Evolutionary conservation across 2,329 filamentous ascomycete species (phyloP), one percentile per base, ranked within the genome.

Genomic region (Aspergillus spinulosporus): DNA sequence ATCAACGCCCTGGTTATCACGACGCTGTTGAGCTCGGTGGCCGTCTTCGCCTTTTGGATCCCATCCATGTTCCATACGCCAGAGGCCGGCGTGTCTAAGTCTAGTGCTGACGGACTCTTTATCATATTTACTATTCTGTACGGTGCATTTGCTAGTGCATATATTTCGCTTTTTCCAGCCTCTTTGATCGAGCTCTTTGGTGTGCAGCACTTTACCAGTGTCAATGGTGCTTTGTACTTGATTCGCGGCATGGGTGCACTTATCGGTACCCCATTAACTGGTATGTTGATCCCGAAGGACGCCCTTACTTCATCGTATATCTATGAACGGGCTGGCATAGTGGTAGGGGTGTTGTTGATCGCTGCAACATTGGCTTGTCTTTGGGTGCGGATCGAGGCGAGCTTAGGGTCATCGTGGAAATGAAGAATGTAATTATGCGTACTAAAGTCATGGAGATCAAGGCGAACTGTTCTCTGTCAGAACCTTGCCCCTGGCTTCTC

Each of bases 121-220:
- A 64, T 74, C 15, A 54, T 66, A 5, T 74, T 72, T 48, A 64
- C 66, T 1, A 62, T 72, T 8, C 44, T 70, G 1, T 76, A 76
- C 44, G 73, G 74, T 15, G 57, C 69, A 4, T 74, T 74, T 49
- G 74, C 73, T 6, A 68, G 71, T 39, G 73, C 74, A 3, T 76
- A 76, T 56, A 71, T 76, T 34, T 70, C 71, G 5, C 62, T 76
- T 1, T 76, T 76, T 48, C 74, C 59, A 70, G 54, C n/a, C 72
- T 76, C 52, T 69, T 57, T 76, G 46, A 69, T 75, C 11, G 73
- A 76, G 53, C 57, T 75, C 5, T 76, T 76, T 48, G 73, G 73
- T 3, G 62, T 69, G 9, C 65, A 73, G 54, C 61, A 74, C 26
- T 74, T 73, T 46, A 72, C 72, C 5, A 69, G 66, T 12, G 72